A percentile compares a stretch with the other conserved stretches of the same genome.
These are phyloP conservation scores for Friedmanniomyces simplex DNA, from an alignment of 495 filamentous ascomycete genomes.

Conservation along the genomic window DNA sequence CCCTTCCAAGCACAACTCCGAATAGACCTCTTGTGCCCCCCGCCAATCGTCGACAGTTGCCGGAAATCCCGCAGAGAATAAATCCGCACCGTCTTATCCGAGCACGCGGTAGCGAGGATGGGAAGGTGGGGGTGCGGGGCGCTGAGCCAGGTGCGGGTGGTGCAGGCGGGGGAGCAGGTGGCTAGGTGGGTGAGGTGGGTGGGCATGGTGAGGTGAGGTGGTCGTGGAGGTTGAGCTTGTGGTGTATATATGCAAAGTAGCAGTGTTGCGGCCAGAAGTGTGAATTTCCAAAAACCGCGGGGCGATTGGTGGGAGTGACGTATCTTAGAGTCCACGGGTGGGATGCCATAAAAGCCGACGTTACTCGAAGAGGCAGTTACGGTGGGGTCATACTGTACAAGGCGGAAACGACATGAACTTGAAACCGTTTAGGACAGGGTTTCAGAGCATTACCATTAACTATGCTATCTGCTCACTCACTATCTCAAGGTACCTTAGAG, in stretches of 20 bases:
- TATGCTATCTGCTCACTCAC: neutral
- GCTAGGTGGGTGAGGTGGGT: constrained; percentile 29
- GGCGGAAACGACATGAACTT: too few species aligned
- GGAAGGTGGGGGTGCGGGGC: constrained; percentile 79
- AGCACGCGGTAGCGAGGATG: constrained; percentile 77
- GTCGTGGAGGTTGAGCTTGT: too few species aligned
- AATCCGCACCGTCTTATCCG: constrained; percentile 73
- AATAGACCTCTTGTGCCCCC: constrained; percentile 82
- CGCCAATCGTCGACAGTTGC: constrained; percentile 65
- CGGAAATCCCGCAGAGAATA: constrained; percentile 75
- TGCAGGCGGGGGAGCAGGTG: constrained; percentile 55
- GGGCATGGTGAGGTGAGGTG: too few species aligned
- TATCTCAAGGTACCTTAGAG: neutral
- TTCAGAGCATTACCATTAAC: neutral
- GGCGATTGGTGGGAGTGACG: too few species aligned
- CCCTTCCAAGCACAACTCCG: constrained; percentile 76
- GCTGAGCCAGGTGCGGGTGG: constrained; percentile 73
- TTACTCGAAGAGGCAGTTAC: neutral
- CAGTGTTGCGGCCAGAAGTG: too few species aligned
- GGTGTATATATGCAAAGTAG: too few species aligned
- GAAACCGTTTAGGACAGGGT: too few species aligned
- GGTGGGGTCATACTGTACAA: too few species aligned
- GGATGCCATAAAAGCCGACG: too few species aligned
- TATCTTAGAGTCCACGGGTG: too few species aligned
- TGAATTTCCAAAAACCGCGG: too few species aligned